These are phyloP conservation scores for Harringtonia aguacate DNA, from an alignment of 2,329 filamentous ascomycete species.

Conservation along the genomic window DNA sequence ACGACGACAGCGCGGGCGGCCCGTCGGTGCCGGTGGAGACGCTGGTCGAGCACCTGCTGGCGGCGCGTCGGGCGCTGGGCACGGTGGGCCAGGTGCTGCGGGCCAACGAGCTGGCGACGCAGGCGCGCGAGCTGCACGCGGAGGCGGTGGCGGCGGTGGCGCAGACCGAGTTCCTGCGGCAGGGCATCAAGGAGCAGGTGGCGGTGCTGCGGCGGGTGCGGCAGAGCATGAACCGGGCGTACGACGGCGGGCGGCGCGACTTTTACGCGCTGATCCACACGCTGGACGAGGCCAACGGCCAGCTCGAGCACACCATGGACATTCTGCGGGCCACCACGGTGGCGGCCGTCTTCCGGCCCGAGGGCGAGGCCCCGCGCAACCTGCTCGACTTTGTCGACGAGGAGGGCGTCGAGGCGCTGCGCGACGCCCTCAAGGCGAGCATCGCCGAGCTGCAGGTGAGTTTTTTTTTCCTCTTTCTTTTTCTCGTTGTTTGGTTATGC, in stretches of 20 bases:
- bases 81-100: conserved; percentile 75
- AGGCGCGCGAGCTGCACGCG: conserved; percentile 65
- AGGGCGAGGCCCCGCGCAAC: conserved; percentile 46
- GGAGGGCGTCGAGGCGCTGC: conserved; percentile 53
- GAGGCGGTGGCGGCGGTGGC: conserved; percentile 65
- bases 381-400: conserved; percentile 72
- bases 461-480: not conserved
- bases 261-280: conserved; percentile 51
- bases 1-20: not conserved
- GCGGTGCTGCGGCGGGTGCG: conserved; percentile 40
- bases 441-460: conserved; percentile 59
- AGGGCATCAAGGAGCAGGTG: conserved; percentile 47
- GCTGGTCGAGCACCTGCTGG: conserved; percentile 74
- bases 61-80: conserved; percentile 77
- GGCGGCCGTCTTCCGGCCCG: conserved; percentile 50
- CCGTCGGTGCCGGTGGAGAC: conserved; percentile 50
- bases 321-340: conserved; percentile 54
- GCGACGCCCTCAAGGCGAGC: conserved; percentile 55
- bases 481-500: not conserved
- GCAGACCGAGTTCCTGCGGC: conserved; percentile 56
- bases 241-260: conserved; percentile 46
- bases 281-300: conserved; percentile 55
- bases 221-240: conserved; percentile 40
- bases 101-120: conserved; percentile 75
- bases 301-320: conserved; percentile 56